phyloP scores from a whole-genome alignment of 2,329 filamentous ascomycete genomes.

The Aureobasidium sp. region DNA sequence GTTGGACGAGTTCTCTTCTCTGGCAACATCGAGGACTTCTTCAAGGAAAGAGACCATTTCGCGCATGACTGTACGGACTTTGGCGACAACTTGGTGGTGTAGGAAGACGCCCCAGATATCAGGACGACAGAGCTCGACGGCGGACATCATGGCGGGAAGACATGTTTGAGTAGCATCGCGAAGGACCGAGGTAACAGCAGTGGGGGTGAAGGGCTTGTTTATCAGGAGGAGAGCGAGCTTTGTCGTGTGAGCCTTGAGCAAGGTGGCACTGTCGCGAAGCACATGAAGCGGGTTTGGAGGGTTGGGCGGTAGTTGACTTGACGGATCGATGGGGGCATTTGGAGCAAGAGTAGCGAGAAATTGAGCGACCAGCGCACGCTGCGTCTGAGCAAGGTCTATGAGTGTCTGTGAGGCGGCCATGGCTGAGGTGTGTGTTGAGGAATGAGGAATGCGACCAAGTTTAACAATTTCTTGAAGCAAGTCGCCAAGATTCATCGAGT shows the following conservation, averaged over 20 bases:
- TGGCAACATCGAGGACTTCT: slow-evolving; percentile 38
- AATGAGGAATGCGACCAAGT: not conserved
- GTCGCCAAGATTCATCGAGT: not conserved
- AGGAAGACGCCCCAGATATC: slow-evolving; percentile 57
- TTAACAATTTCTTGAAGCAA: not conserved
- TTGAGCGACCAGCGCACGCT: slow-evolving; percentile 26
- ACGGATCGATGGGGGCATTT: slow-evolving; percentile 17
- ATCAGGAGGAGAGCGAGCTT: slow-evolving; percentile 82
- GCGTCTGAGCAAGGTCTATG: slow-evolving; percentile 25
- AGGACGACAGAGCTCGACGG: slow-evolving; percentile 58
- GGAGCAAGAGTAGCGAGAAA: slow-evolving; percentile 26
- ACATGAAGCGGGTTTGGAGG: slow-evolving; percentile 54
- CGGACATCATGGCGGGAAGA: slow-evolving; percentile 67
- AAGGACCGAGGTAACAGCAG: slow-evolving; percentile 64
- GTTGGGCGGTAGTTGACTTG: slow-evolving; percentile 23
- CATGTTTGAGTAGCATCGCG: slow-evolving; percentile 64
- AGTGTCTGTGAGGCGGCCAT: slow-evolving; percentile 26
- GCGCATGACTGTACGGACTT: slow-evolving; percentile 53
- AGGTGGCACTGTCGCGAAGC: slow-evolving; percentile 61
- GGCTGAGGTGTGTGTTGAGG: not conserved
- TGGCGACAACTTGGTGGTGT: slow-evolving; percentile 54
- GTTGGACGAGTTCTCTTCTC: slow-evolving; percentile 26
- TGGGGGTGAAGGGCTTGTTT: slow-evolving; percentile 77
- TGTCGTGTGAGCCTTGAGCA: slow-evolving; percentile 76
- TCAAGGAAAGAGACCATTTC: slow-evolving; percentile 57